phyloP scores from a whole-genome alignment of 1,139 yeast species.

The Geotrichum fermentans region DNA sequence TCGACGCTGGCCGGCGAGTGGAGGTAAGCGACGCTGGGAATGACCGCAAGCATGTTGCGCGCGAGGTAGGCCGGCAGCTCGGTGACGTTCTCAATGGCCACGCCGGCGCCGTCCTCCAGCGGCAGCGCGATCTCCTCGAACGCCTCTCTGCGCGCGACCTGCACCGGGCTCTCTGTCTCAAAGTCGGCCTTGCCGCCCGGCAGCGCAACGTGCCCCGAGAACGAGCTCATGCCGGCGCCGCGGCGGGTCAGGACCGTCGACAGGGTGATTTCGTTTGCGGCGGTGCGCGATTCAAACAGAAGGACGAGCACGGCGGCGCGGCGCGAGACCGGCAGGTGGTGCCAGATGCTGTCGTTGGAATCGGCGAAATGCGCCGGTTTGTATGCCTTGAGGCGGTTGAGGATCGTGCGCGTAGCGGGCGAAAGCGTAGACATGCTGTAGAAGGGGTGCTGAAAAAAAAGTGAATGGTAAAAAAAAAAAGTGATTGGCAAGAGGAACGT shows the following conservation, averaged over 20 bases:
- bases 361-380: constrained; percentile 9
- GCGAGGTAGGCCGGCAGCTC: constrained; percentile 71
- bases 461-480: background rate
- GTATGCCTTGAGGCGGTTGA: constrained; percentile 10
- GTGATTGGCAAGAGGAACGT: background rate
- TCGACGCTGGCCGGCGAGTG: constrained; percentile 5
- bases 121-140: constrained; percentile 81
- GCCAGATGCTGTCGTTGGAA: constrained; percentile 44
- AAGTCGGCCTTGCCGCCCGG: constrained; percentile 61
- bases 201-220: constrained; percentile 82
- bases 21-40: constrained; percentile 70
- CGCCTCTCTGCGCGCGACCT: constrained; percentile 74
- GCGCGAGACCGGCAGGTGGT: constrained; percentile 52
- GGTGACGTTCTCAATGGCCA: constrained; percentile 53
- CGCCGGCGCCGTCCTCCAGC: constrained; percentile 35
- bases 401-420: constrained; percentile 9
- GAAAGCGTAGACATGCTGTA: constrained; percentile 10
- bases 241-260: constrained; percentile 74
- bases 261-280: constrained; percentile 55
- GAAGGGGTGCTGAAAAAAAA: background rate
- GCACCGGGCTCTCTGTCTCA: constrained; percentile 57
- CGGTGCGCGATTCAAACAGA: constrained; percentile 48
- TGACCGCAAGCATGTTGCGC: constrained; percentile 73
- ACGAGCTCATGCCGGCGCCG: constrained; percentile 60
- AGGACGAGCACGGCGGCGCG: constrained; percentile 74